Base-by-base conservation (phyloP, 2,329 filamentous ascomycete genomes). In the Neonectria punicea region DNA sequence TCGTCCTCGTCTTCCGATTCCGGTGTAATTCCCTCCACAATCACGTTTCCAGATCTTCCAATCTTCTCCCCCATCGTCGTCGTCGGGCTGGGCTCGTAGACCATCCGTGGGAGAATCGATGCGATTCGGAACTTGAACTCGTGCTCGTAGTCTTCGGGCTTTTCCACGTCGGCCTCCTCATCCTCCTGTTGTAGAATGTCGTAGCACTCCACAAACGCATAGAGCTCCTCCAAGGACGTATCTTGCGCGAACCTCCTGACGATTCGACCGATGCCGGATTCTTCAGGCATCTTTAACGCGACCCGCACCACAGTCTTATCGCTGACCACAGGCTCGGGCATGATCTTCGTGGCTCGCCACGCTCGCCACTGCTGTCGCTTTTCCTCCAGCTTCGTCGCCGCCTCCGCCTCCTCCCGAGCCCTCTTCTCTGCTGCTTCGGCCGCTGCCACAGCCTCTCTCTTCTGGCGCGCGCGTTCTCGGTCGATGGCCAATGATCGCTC, bases 161-260 rank as follows among this genome's bases (percentile, higher is more conserved):
- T 80, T 39, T 70, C 39, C n/a, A 43, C 39, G 10, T 43, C 68
- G 32, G 71, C 74, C 53, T 68, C 70, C 34, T 65, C 74, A 14
- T 67, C 57, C 22, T 75, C 78, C 2, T 80, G 79, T 39, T 86
- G 79, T 3, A 94, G 72, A 6, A 91, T 72, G 57, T 93, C 90
- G 76, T 94, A 91, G 80, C 95, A 98, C 76, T 99, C 96, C 2
- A 98, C 94, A 80, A 97, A 98, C 0, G 95, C 96, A 78, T 98
- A 98, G 6, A 99, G 81, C 74, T 98, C 94, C 76, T 98, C 95
- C 41, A 98, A 83, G 2, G 87, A 85, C 0, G 92, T 88, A n/a
- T 88, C 83, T 1, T 86, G 83, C 0, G 84, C 79, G 77, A 99
- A 98, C 54, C 87, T 88, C 46, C 95, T 87, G 61, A 97, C 87